Evolutionary conservation across 75 land plant genomes (phyloP).

Genomic region (Cryptomeria japonica): DNA sequence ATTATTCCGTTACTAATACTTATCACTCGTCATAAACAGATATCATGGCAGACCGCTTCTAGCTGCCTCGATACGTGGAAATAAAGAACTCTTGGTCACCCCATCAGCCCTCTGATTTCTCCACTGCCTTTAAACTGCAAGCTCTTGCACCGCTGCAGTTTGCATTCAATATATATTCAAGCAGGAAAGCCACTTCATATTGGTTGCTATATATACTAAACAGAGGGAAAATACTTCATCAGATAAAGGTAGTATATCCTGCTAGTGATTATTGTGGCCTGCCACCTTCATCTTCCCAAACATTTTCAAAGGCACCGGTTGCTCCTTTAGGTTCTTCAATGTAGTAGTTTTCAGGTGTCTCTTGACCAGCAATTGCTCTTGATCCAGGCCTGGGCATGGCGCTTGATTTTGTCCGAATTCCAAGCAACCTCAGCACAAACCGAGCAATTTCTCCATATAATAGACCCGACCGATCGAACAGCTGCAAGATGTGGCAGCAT

Average conservation of each 20-base stretch:
- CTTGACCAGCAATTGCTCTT: slow-evolving; percentile 37
- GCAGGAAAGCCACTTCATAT: neutral
- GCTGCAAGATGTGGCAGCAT: slow-evolving; percentile 30
- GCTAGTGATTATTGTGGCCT: neutral
- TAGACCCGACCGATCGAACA: slow-evolving; percentile 84
- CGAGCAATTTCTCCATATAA: slow-evolving; percentile 90
- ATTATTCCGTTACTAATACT: neutral
- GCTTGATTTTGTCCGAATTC: slow-evolving; percentile 52
- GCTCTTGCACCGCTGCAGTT: neutral
- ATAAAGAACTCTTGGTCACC: neutral
- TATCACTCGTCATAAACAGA: neutral
- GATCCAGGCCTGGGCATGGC: slow-evolving; percentile 23
- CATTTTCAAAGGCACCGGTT: slow-evolving; percentile 46
- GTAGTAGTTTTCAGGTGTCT: slow-evolving; percentile 22
- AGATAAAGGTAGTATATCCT: neutral
- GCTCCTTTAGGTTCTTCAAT: slow-evolving; percentile 53
- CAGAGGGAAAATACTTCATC: neutral
- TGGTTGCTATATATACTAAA: neutral
- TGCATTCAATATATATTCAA: neutral
- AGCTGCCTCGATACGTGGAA: neutral
- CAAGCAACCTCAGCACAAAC: slow-evolving; percentile 80
- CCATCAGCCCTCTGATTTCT: neutral
- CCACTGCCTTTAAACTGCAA: neutral
- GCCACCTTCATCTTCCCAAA: slow-evolving; percentile 33
- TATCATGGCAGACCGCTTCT: neutral